phyloP scores from a whole-genome alignment of 1,284 basidiomycete species.

The Malassezia nana region DNA sequence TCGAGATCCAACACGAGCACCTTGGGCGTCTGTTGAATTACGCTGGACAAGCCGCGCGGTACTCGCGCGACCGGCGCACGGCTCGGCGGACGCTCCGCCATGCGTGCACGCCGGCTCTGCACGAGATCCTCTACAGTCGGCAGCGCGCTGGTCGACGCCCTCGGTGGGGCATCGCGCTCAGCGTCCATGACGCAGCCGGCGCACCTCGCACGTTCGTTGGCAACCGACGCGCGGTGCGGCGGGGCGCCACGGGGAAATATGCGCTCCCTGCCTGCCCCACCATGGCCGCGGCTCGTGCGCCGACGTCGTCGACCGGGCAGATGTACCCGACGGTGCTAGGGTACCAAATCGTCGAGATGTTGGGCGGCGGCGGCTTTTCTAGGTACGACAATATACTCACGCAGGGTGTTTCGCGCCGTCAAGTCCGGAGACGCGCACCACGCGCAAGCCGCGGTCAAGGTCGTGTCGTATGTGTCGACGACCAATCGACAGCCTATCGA shows the following conservation, averaged over 20 bases:
- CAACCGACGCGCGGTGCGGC: background rate
- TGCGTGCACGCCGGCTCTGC: background rate
- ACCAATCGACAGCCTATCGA: conserved; percentile 39
- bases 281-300: conserved; percentile 12
- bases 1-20: conserved; percentile 69
- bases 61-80: conserved; percentile 8
- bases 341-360: conserved; percentile 41
- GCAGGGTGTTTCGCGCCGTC: conserved; percentile 42
- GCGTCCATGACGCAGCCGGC: background rate
- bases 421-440: conserved; percentile 27
- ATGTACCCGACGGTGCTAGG: conserved; percentile 38
- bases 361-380: conserved; percentile 45
- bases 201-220: background rate
- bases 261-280: background rate
- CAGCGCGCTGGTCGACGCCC: background rate
- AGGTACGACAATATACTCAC: conserved; percentile 13
- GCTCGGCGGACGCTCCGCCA: background rate
- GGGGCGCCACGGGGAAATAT: background rate
- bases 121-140: conserved; percentile 15
- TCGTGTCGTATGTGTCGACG: conserved; percentile 39
- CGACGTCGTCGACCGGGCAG: conserved; percentile 42
- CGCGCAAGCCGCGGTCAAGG: conserved; percentile 42
- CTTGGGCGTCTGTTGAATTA: conserved; percentile 46
- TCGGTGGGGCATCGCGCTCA: background rate
- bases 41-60: conserved; percentile 20